Base-by-base conservation (phyloP, 768 basidiomycete genomes). In the Gymnopilus junonius region DNA sequence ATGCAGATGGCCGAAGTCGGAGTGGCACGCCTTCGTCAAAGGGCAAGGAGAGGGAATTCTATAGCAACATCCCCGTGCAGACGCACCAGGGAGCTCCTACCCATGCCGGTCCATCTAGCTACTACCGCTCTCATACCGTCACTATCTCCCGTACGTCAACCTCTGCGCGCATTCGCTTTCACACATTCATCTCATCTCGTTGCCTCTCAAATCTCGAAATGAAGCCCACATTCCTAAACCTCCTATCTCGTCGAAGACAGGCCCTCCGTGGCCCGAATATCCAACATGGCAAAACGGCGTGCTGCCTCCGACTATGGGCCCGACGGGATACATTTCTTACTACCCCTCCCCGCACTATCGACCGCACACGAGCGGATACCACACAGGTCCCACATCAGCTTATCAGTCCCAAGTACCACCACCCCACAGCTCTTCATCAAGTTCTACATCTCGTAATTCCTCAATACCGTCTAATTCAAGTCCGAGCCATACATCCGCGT, bases 91-190 rank as follows among this genome's bases (percentile, higher is more conserved):
- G 74, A 69, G 50, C 76, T 64, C 59, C 75, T 17, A 65, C 77
- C 29, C 61, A 71, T 17, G 67, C 76, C 32, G 78, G 80, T 3
- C 77, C 86, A 48, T 83, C 84, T 20, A 85, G 83, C 65, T 89
- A 91, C 72, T 91, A 91, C 70, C 84, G 87, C 35, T 84, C 83
- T 69, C 89, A 90, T 65, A 88, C 87, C 17, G 73, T 70, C 21
- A 79, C 81, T 55, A 82, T 76, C 20, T 70, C 79, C 54, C 78
- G 86, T 79, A 73, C 67, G 76, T 73, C 29, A 14, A 12, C 25
- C 8, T 17, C 35, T 27, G 23, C 31, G 7, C 37, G 14, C 5
- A 25, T 25, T 23, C 37, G 2, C 25, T 15, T 6, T 25, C 37
- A n/a, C n/a, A n/a, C 12, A 39, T 25, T n/a, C 12, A 8, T n/a